phyloP scores from a whole-genome alignment of 768 basidiomycete species.

The Trametes cubensis region DNA sequence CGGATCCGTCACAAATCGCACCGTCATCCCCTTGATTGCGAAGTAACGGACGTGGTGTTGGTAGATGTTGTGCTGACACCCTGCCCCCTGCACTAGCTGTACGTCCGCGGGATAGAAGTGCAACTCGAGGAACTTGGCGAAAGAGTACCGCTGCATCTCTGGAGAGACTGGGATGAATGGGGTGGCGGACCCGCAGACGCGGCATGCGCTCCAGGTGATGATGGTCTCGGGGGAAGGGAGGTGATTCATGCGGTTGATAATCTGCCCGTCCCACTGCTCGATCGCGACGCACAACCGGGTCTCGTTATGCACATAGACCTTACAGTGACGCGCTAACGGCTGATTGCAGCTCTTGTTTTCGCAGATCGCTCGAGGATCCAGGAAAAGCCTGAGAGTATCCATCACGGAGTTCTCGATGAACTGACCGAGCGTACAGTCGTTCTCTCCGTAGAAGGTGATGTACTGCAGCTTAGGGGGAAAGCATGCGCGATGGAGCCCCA shows the following conservation, averaged over 20 bases:
- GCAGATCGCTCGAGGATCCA: slow-evolving; percentile 78
- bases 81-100: slow-evolving; percentile 81
- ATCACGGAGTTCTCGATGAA: slow-evolving; percentile 83
- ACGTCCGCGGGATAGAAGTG: slow-evolving; percentile 94
- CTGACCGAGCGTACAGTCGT: slow-evolving; percentile 90
- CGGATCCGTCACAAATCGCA: slow-evolving; percentile 86
- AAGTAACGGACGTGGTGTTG: slow-evolving; percentile 93
- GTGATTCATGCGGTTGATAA: slow-evolving; percentile 56
- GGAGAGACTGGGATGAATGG: slow-evolving; percentile 89
- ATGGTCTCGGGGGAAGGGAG: slow-evolving; percentile 66
- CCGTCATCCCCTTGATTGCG: slow-evolving; percentile 77
- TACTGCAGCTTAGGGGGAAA: slow-evolving; percentile 74
- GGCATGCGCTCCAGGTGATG: slow-evolving; percentile 91
- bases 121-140: slow-evolving; percentile 94
- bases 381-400: slow-evolving; percentile 67
- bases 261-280: slow-evolving; percentile 85
- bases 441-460: slow-evolving; percentile 89
- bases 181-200: slow-evolving; percentile 74
- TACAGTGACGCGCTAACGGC: slow-evolving; percentile 80
- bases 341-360: slow-evolving; percentile 84
- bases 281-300: slow-evolving; percentile 81
- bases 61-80: slow-evolving; percentile 94
- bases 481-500: slow-evolving; percentile 71
- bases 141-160: slow-evolving; percentile 92
- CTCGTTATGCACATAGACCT: slow-evolving; percentile 89